Evolutionary conservation across 352 stramenopile genomes (phyloP), one percentile per base, ranked within the genome.

Genomic region (Nothophytophthora sp.): DNA sequence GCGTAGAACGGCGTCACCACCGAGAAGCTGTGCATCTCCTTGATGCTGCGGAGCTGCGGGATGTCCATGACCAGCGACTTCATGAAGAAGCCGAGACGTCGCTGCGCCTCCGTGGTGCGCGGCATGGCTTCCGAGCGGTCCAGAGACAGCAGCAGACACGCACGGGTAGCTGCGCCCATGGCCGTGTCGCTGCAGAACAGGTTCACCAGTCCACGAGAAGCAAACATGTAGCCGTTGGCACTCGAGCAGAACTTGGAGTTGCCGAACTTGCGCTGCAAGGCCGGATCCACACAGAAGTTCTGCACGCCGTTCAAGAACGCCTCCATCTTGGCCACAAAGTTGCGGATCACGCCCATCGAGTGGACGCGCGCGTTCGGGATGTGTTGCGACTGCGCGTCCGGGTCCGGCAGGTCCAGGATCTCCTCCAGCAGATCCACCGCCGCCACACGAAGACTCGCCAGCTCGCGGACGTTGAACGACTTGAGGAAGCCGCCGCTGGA

Each of bases 301-400:
- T 87, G 80, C 2, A 95, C 56, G 3, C 56, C 60, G 30, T 73
- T 86, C 18, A 95, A 43, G 44, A 95, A 85, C 1, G 60, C 60
- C 29, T 94, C 84, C 81, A 90, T 94, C 69, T 94, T 92, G 33
- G 52, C 72, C n/a, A 94, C 84, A 74, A 94, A 94, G 73, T 92
- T 94, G 44, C 84, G 84, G 23, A 90, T 89, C 29, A 92, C 76
- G 44, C 84, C 84, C 51, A 94, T 82, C 18, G 82, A 84, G 55
- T 94, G 84, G 12, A 92, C 76, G 30, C 64, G 70, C 1, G 73
- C 69, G 12, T 76, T 73, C 6, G 68, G 73, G 27, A 92, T 74
- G 43, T 92, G 79, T 55, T 85, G 79, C 4, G 79, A 92, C 51
- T 70, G 70, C 11, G 73, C 66, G 9, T 92, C 81, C 2, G 85